Evolutionary conservation across 768 basidiomycete genomes (phyloP), one percentile per base, ranked within the genome.

Genomic region (Rhodotorula toruloides): DNA sequence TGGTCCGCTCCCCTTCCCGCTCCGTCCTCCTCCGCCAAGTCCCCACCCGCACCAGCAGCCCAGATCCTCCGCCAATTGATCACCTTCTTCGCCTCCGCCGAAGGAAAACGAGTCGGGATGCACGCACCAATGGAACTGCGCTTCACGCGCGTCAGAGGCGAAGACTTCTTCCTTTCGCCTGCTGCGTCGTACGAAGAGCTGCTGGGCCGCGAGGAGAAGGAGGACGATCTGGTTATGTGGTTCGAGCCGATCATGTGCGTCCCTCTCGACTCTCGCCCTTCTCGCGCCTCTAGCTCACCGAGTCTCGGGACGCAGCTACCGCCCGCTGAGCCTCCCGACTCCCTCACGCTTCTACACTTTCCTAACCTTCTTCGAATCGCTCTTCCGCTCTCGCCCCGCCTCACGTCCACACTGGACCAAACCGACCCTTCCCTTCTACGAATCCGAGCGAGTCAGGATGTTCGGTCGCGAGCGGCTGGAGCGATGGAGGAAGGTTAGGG

Each of bases 231-330:
- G 47, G 37, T 58, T 1, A 31, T 49, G 25, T 49, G 47, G 46
- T 19, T 48, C 22, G 58, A 58, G 29, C 58, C 58, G 27, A 58
- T 58, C 47, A 22, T 58, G 58, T 58, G 19, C 56, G 56, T 49
- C 21, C 13, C 46, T 22, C 13, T 37, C n/a, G 39, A 16, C 36
- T 21, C 22, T 3, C 34, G 11, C 22, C 42, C 32, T 8, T 14
- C 57, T 58, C 31, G 31, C 21, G 10, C 42, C 42, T 48, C 12
- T 29, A 27, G 25, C 16, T 9, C 16, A n/a, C n/a, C 4, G 11
- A 4, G 16, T 56, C n/a, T 5, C 39, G 17, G 9, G 21, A 31
- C 22, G n/a, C 47, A 58, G 58, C 46, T 58, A 40, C 47, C 46
- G 47, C 46, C 58, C 47, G 10, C 36, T 49, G n/a, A 37, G 29